Evolutionary conservation across 148 eudicot species (phyloP).

Genomic region (Tetragonia tetragonoides): DNA sequence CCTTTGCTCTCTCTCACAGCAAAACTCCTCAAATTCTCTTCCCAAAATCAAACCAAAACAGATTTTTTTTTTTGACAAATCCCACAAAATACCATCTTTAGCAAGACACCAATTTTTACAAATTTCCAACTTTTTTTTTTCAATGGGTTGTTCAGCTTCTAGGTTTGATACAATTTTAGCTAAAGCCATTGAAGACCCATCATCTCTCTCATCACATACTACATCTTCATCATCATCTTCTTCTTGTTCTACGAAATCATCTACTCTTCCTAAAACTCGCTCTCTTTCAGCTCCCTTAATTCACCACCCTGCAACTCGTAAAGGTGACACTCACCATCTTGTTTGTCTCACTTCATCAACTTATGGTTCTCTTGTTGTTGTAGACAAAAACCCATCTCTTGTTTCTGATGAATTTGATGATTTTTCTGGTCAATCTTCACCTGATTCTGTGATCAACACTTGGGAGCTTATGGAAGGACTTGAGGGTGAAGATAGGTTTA

Average conservation of each 20-base stretch:
- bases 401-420: conserved; percentile 27
- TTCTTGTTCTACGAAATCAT: conserved; percentile 22
- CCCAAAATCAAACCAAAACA: background rate
- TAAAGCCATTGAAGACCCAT: conserved; percentile 36
- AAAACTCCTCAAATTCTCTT: background rate
- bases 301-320: conserved; percentile 71
- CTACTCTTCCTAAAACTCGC: conserved; percentile 50
- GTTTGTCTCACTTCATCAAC: conserved; percentile 91
- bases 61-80: background rate
- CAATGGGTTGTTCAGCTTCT: conserved; percentile 82
- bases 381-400: conserved; percentile 33
- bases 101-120: background rate
- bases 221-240: conserved; percentile 24
- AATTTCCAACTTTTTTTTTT: background rate
- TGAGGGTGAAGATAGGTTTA: conserved; percentile 55
- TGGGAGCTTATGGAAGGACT: conserved; percentile 99
- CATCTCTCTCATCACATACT: conserved; percentile 26
- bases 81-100: background rate
- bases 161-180: conserved; percentile 38
- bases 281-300: conserved; percentile 62
- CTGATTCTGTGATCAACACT: conserved; percentile 93
- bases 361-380: conserved; percentile 66
- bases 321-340: conserved; percentile 80
- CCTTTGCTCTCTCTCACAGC: background rate
- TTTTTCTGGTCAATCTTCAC: conserved; percentile 32